Evolutionary conservation across 202 grass and related monocot genomes (phyloP), one percentile per base, ranked within the genome.

Genomic region (Carex arenaria): DNA sequence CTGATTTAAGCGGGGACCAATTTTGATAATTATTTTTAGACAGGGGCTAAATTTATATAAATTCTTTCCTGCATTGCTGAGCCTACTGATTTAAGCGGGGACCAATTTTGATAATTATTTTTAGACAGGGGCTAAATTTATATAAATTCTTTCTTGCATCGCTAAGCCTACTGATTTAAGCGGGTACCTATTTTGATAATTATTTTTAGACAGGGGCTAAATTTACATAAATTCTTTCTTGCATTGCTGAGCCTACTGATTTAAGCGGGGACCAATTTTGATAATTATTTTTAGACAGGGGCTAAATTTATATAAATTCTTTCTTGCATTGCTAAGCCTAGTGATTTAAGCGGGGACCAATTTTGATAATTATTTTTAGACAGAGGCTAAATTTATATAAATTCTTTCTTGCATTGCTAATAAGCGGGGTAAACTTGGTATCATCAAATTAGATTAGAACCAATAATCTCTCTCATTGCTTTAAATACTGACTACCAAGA

Each of bases 401-500:
- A 56, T 32, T 26, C 12, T 56, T 3, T 45, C 8, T 43, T 19
- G 43, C 67, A 18, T 1, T 53, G 70, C 5, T 54, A 4, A 52
- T n/a, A 26, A 26, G n/a, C 3, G 19, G 8, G 45, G 63, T 40
- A 40, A 40, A 40, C 32, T 34, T 34, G 32, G 32, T 34, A 34
- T 34, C 32, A 34, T 34, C 32, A 34, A 3, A 34, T 40, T 40
- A 40, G 36, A 40, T 40, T 36, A 36, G 34, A 36, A 36, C 34
- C 34, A 36, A 36, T 36, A 36, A 36, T 36, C 18, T 61, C 18
- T 11, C 61, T 66, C 51, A 81, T 15, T 67, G 84, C 85, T 84
- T 87, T 92, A 88, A 90, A 92, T 90, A 94, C 82, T 80, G 77
- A 10, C 3, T 82, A 83, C 51, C 56, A 82, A 36, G 72, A 62